Evolutionary conservation across 2,329 filamentous ascomycete genomes (phyloP), one percentile per base, ranked within the genome.

Genomic region (Fusarium sp.): DNA sequence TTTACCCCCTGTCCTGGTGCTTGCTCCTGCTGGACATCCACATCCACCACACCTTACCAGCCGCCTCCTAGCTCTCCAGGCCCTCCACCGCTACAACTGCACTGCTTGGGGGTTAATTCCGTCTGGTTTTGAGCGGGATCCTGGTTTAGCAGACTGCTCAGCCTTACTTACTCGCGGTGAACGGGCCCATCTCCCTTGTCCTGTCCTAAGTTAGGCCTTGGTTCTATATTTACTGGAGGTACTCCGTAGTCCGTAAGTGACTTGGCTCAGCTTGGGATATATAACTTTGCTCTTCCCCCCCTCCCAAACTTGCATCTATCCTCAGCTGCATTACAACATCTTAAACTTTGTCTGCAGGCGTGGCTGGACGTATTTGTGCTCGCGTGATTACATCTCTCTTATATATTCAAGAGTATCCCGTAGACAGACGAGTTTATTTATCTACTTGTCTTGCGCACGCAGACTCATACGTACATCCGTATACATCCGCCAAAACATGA

Each of bases 131-230:
- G 57, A 52, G 56, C 62, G 61, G 50, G 30, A 72, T 70, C 70
- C 71, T 61, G 50, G 71, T 47, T 57, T 56, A 65, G 67, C 56
- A 71, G 43, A 51, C 51, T 68, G 65, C 71, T 73, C 71, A 73
- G 71, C 71, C 71, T 73, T 73, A 73, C 69, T 74, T 72, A 69
- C 65, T 73, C 62, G 46, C 46, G 65, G 64, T 71, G 61, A 69
- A 67, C 46, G 53, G 60, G 58, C 41, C 56, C 58, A 32, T 55
- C 67, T 55, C 62, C 67, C 70, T 71, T 71, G 65, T 66, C 62
- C 61, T 67, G 35, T 37, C 35, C 17, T 19, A 17, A 37, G 35
- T 37, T 37, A 47, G 54, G 57, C 68, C 57, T 49, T 66, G 68
- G 62, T 56, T 37, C 56, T 62, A 61, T 62, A 67, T 72, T 62